phyloP scores from a whole-genome alignment of 164 flowering plant genomes.

The Vitis labrusca region DNA sequence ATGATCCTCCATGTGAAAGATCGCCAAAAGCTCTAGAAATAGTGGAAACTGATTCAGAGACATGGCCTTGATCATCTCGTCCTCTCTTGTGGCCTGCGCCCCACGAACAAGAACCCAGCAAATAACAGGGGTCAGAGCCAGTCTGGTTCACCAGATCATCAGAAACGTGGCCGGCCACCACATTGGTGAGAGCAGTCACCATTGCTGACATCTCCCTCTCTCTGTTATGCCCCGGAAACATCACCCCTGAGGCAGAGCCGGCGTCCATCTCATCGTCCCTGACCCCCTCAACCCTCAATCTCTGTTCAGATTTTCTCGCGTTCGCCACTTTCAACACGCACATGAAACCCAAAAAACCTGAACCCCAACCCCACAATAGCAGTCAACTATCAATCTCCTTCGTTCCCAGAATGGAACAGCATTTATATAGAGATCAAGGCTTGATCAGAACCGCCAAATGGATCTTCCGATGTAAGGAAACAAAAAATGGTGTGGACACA shows the following conservation, averaged over 20 bases:
- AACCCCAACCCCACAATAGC: too few species aligned
- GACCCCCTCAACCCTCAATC: too few species aligned
- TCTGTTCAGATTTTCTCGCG: not conserved
- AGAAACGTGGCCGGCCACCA: constrained; percentile 39
- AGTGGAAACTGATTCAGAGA: not conserved
- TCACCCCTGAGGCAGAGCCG: not conserved
- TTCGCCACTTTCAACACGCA: constrained; percentile 27
- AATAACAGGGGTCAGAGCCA: not conserved
- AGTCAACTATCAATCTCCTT: too few species aligned
- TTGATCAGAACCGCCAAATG: too few species aligned
- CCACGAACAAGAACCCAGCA: not conserved
- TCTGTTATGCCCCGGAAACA: constrained; percentile 20
- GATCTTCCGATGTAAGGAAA: too few species aligned
- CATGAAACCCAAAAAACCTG: not conserved
- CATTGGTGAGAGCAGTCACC: constrained; percentile 56
- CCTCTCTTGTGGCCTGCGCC: constrained; percentile 28
- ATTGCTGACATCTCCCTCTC: constrained; percentile 54
- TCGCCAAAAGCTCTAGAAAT: constrained; percentile 13
- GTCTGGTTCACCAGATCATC: not conserved
- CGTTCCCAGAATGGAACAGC: too few species aligned
- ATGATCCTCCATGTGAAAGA: constrained; percentile 10
- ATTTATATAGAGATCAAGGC: too few species aligned
- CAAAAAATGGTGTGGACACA: too few species aligned
- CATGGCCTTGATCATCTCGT: constrained; percentile 24
- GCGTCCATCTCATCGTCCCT: too few species aligned